These are phyloP conservation scores for Priceomyces fermenticarens DNA, from an alignment of 805 yeast genomes.

Conservation along the genomic window DNA sequence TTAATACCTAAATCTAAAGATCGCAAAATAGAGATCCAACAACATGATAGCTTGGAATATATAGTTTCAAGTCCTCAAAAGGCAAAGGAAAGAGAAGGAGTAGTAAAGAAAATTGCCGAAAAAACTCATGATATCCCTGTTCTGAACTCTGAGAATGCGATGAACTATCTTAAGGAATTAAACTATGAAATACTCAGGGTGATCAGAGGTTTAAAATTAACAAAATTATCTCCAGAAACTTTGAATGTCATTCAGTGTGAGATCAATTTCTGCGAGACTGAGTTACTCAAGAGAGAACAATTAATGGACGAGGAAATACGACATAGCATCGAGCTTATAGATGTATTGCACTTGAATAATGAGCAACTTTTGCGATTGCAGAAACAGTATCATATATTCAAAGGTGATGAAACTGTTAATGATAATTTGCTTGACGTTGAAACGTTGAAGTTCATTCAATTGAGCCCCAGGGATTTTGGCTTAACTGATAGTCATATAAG, in stretches of 20 bases:
- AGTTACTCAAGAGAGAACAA: slow-evolving; percentile 19
- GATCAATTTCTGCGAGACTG: slow-evolving; percentile 24
- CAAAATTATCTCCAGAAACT: slow-evolving; percentile 34
- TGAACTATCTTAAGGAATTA: slow-evolving; percentile 29
- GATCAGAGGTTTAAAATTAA: slow-evolving; percentile 31
- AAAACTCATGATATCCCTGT: not conserved
- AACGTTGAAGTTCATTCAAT: slow-evolving; percentile 31
- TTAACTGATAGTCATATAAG: slow-evolving; percentile 31
- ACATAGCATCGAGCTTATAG: slow-evolving; percentile 24
- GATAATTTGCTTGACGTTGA: slow-evolving; percentile 37
- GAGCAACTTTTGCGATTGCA: slow-evolving; percentile 33
- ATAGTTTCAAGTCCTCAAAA: slow-evolving; percentile 31
- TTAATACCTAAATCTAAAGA: slow-evolving; percentile 9
- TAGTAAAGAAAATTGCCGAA: not conserved
- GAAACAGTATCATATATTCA: slow-evolving; percentile 18
- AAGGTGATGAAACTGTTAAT: slow-evolving; percentile 10
- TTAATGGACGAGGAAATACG: slow-evolving; percentile 21
- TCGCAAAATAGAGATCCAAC: slow-evolving; percentile 4
- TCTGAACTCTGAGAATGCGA: slow-evolving; percentile 12
- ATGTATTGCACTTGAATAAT: slow-evolving; percentile 26
- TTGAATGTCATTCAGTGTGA: slow-evolving; percentile 20
- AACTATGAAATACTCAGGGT: slow-evolving; percentile 36
- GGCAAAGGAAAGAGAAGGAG: slow-evolving; percentile 3
- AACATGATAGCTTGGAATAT: slow-evolving; percentile 13
- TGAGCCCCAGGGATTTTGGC: slow-evolving; percentile 40